Percentiles rank a stretch among this genome's conserved stretches.
Conservation (phyloP, 179 eudicot species). For the Gypsophila paniculata region DNA sequence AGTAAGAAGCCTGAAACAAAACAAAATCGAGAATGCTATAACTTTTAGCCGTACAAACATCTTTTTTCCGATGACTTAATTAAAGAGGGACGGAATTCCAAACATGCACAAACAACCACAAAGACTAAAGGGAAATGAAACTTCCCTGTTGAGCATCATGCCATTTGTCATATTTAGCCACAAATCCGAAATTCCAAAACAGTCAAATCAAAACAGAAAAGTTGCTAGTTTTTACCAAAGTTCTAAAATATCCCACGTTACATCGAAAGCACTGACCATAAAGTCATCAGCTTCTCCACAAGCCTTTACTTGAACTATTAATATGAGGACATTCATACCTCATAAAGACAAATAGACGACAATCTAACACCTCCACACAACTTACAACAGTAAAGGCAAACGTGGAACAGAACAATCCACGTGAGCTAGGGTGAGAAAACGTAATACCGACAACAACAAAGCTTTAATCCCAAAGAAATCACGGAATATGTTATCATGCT, state of each 20-base stretch:
- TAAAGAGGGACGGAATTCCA: not conserved
- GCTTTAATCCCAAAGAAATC: not conserved
- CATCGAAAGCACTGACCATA: not conserved
- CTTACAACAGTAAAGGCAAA: not conserved
- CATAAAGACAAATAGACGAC: not conserved
- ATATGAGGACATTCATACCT: too few relatives aligned
- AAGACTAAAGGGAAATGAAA: not conserved
- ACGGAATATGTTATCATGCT: not conserved
- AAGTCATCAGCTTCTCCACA: not conserved
- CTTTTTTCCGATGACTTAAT: not conserved
- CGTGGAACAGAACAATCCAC: not conserved
- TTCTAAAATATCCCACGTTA: not conserved
- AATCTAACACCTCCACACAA: not conserved
- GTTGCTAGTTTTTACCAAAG: slow-evolving; percentile 1
- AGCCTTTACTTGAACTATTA: not conserved
- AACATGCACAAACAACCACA: slow-evolving; percentile 6
- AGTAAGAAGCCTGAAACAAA: slow-evolving; percentile 80
- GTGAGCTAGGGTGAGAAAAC: slow-evolving; percentile 2
- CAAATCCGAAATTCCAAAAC: not conserved
- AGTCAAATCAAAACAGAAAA: not conserved
- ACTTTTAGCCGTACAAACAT: slow-evolving; percentile 2
- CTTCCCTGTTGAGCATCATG: not conserved
- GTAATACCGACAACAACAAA: not conserved
- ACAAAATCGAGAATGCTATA: not conserved
- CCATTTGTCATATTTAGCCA: not conserved